Conservation (phyloP, 306 rosid genomes). For the apple (Malus domestica) region DNA sequence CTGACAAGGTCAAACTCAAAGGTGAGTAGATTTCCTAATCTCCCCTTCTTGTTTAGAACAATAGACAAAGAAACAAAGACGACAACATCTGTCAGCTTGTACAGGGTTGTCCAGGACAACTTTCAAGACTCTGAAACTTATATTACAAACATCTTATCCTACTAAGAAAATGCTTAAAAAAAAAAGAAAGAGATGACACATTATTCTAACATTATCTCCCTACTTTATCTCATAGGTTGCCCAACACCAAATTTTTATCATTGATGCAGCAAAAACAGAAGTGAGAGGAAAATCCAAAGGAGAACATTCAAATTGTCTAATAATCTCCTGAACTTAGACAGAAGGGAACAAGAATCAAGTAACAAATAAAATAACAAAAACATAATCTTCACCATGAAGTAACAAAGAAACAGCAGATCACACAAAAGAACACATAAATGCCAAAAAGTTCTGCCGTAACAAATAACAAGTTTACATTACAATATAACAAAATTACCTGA, state of each 20-base stretch:
- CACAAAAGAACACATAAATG: neutral
- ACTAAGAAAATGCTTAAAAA: neutral
- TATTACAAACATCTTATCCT: neutral
- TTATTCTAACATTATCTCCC: neutral
- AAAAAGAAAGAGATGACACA: neutral
- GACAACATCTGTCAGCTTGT: neutral
- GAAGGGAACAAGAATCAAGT: neutral
- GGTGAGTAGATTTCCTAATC: neutral
- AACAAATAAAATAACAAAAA: neutral
- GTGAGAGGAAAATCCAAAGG: neutral
- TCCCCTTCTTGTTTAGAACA: neutral
- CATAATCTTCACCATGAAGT: neutral
- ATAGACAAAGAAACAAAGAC: neutral
- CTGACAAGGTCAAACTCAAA: neutral
- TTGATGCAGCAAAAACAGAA: neutral
- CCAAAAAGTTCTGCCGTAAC: neutral
- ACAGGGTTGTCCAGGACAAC: neutral
- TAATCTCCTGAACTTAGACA: neutral
- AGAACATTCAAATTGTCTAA: neutral
- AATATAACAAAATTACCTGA: constrained; percentile 43
- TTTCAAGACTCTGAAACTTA: neutral
- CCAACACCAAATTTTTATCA: neutral
- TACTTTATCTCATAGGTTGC: neutral
- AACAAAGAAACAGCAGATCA: neutral
- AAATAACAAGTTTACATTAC: neutral